Evolutionary conservation across 345 rosid genomes (phyloP).

Genomic region (Cardamine occulta): DNA sequence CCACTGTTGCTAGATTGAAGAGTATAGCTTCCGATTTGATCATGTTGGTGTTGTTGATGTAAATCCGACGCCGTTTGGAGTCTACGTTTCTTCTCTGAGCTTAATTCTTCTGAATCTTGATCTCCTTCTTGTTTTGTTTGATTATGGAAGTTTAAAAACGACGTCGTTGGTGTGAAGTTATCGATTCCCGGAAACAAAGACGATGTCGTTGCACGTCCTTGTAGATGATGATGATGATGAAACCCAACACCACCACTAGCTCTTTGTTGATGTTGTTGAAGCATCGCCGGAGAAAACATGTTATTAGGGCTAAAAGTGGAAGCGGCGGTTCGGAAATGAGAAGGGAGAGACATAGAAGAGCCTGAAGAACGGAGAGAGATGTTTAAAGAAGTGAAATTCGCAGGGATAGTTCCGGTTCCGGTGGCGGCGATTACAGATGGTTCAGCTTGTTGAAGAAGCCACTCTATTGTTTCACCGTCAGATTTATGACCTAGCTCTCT

Average conservation of each 20-base stretch:
- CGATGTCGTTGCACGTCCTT: slow-evolving; percentile 43
- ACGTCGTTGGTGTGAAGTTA: slow-evolving; percentile 48
- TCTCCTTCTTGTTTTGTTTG: slow-evolving; percentile 68
- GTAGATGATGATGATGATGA: slow-evolving; percentile 33
- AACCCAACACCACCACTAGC: slow-evolving; percentile 12
- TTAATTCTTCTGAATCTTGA: slow-evolving; percentile 49
- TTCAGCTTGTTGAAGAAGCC: slow-evolving; percentile 99
- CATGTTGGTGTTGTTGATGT: slow-evolving; percentile 47
- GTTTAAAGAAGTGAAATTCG: slow-evolving; percentile 90
- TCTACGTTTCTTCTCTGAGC: slow-evolving; percentile 61
- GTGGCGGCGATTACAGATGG: slow-evolving; percentile 98
- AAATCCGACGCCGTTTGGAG: slow-evolving; percentile 49
- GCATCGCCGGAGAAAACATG: slow-evolving; percentile 29
- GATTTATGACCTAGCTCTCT: slow-evolving; percentile 94
- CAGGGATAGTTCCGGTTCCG: slow-evolving; percentile 97
- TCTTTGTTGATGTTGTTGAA: slow-evolving; percentile 34
- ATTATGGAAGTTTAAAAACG: slow-evolving; percentile 79
- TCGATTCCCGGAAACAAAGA: slow-evolving; percentile 42
- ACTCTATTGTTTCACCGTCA: slow-evolving; percentile 95
- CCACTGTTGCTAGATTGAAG: slow-evolving; percentile 60
- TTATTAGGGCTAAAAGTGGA: slow-evolving; percentile 58
- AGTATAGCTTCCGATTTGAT: slow-evolving; percentile 68
- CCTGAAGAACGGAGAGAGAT: slow-evolving; percentile 92
- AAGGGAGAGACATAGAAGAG: slow-evolving; percentile 84
- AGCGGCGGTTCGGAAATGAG: slow-evolving; percentile 68